Conservation (phyloP, 257 asterid species). For the Capsicum pubescens region DNA sequence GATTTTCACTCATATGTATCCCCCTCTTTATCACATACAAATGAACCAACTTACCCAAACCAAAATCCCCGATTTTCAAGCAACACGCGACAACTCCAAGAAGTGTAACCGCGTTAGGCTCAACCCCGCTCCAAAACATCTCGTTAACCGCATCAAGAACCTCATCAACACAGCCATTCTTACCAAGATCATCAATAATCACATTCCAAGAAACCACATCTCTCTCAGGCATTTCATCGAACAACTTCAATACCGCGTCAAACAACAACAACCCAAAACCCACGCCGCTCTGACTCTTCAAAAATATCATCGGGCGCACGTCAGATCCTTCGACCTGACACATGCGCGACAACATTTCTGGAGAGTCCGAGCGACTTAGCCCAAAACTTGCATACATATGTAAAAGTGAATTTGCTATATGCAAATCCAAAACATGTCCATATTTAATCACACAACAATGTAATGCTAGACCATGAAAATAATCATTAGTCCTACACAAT, state of each 20-base stretch:
- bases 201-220: conserved; percentile 80
- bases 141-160: conserved; percentile 43
- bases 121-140: conserved; percentile 56
- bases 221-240: conserved; percentile 65
- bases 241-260: conserved; percentile 36
- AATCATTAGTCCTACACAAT: not conserved
- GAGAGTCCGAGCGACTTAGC: no score
- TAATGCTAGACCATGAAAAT: conserved; percentile 23
- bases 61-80: conserved; percentile 45
- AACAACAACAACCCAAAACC: conserved; percentile 26
- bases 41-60: conserved; percentile 55
- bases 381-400: conserved; percentile 39
- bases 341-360: no score
- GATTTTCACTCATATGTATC: conserved; percentile 26
- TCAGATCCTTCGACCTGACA: no score
- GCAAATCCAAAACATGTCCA: conserved; percentile 39
- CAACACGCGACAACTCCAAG: conserved; percentile 62
- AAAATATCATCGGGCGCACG: no score
- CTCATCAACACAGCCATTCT: conserved; percentile 44
- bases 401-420: conserved; percentile 39
- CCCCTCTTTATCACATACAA: conserved; percentile 43
- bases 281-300: no score
- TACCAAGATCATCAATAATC: conserved; percentile 52
- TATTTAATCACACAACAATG: conserved; percentile 35
- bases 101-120: conserved; percentile 72